Conservation (phyloP, 495 filamentous ascomycete genomes). For the Talaromyces adpressus region DNA sequence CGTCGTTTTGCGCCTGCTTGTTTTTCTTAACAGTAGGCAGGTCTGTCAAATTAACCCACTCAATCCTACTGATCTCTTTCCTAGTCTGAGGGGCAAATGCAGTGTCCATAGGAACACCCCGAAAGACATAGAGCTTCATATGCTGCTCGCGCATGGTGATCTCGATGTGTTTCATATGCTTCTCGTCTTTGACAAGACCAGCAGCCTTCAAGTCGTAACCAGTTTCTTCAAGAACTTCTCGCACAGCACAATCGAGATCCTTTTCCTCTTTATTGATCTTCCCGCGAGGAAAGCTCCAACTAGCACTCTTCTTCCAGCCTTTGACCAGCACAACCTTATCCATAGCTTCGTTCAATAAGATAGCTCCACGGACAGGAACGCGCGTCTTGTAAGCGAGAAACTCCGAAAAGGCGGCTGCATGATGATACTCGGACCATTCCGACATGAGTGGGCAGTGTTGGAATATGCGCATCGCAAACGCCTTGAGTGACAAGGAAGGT, state of each 20-base stretch:
- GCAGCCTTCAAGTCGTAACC: conserved; percentile 74
- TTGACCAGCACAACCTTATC: conserved; percentile 87
- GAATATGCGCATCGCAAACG: conserved; percentile 83
- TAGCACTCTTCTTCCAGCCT: conserved; percentile 93
- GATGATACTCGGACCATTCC: conserved; percentile 66
- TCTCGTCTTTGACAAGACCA: conserved; percentile 59
- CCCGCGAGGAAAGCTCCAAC: conserved; percentile 92
- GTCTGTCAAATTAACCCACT: conserved; percentile 85
- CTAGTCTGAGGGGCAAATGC: conserved; percentile 82
- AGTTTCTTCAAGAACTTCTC: conserved; percentile 94
- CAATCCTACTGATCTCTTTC: conserved; percentile 94
- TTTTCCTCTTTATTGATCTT: conserved; percentile 97
- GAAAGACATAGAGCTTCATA: conserved; percentile 84
- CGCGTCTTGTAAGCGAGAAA: conserved; percentile 91
- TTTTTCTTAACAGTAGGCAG: conserved; percentile 74
- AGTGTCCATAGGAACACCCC: conserved; percentile 76
- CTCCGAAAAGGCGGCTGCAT: conserved; percentile 74
- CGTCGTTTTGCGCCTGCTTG: conserved; percentile 43
- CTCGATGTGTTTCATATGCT: conserved; percentile 71
- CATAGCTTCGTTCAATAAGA: conserved; percentile 86
- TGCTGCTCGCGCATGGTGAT: conserved; percentile 88
- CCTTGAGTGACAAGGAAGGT: conserved; percentile 74
- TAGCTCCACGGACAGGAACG: conserved; percentile 88
- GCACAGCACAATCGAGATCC: conserved; percentile 83
- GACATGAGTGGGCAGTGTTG: conserved; percentile 85